A percentile compares a stretch with the other conserved stretches of the same genome.
Evolutionary conservation across 164 flowering plant species (phyloP).

Genomic region (Dillenia suffruticosa): DNA sequence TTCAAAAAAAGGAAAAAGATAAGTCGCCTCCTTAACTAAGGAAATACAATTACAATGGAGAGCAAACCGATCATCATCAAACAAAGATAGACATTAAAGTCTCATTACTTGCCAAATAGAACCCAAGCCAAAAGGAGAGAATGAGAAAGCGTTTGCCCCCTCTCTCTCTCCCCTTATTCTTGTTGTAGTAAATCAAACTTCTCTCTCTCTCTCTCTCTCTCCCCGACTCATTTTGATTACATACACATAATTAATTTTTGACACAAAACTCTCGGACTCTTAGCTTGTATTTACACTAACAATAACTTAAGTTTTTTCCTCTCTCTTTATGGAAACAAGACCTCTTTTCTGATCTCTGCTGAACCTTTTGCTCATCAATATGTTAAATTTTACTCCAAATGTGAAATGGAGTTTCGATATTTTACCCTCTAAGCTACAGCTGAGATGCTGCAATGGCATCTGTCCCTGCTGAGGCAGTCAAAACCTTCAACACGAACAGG

Average conservation of each 20-base stretch:
- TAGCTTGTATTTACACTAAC: conserved; percentile 1
- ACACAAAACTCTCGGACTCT: too few species aligned
- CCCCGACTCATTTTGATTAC: too few species aligned
- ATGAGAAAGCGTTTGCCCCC: conserved; percentile 5
- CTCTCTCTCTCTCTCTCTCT: too few species aligned
- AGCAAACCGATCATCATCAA: neutral
- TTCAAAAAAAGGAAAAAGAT: too few species aligned
- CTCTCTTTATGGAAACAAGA: neutral
- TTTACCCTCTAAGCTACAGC: conserved; percentile 27
- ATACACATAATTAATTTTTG: too few species aligned
- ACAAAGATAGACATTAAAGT: neutral
- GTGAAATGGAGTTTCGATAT: too few species aligned
- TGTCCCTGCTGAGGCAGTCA: conserved; percentile 19
- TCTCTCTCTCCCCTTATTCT: neutral
- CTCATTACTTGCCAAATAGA: neutral
- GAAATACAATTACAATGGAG: conserved; percentile 13
- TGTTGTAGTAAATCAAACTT: too few species aligned
- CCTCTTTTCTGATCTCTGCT: neutral
- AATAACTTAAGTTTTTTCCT: neutral
- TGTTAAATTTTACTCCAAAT: too few species aligned
- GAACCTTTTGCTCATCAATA: too few species aligned
- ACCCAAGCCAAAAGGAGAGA: neutral
- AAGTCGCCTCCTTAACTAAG: too few species aligned
- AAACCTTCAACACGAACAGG: conserved; percentile 51
- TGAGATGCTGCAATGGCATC: conserved; percentile 35